These are phyloP conservation scores for Hypoxylon sp. DNA, from an alignment of 2,329 filamentous ascomycete species.

Conservation along the genomic window DNA sequence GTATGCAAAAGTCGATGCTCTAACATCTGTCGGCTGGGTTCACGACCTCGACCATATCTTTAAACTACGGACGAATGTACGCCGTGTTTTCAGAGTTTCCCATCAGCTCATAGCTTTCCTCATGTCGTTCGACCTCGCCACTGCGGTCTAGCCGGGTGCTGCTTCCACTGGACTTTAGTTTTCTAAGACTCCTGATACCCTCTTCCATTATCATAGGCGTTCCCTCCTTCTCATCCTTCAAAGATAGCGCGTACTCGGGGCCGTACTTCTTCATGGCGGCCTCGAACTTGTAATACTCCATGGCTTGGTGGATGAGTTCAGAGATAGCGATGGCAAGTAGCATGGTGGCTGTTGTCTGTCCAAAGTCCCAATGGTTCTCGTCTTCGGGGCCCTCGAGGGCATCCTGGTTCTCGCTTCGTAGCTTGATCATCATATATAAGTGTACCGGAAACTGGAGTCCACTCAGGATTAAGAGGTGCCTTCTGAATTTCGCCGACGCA, in stretches of 20 bases:
- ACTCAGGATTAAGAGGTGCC: conserved; percentile 26
- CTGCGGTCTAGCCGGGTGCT: conserved; percentile 10
- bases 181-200: conserved; percentile 11
- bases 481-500: conserved; percentile 19
- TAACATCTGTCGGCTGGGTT: neutral
- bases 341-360: conserved; percentile 37
- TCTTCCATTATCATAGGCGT: conserved; percentile 16
- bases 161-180: conserved; percentile 6
- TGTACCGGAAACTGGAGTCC: conserved; percentile 35
- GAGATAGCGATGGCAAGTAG: conserved; percentile 31
- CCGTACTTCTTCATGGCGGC: conserved; percentile 21
- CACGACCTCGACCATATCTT: neutral
- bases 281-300: conserved; percentile 24
- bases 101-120: conserved; percentile 28
- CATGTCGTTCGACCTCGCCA: conserved; percentile 1
- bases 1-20: neutral
- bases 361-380: conserved; percentile 37
- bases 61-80: neutral
- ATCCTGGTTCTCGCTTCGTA: conserved; percentile 32
- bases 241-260: conserved; percentile 17
- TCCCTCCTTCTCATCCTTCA: conserved; percentile 1
- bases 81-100: conserved; percentile 3
- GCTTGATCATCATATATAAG: conserved; percentile 35
- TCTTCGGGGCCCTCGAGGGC: conserved; percentile 24
- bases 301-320: conserved; percentile 20